Conservation (phyloP, 1,139 yeast genomes). For the Magnusiomyces paraingens region DNA sequence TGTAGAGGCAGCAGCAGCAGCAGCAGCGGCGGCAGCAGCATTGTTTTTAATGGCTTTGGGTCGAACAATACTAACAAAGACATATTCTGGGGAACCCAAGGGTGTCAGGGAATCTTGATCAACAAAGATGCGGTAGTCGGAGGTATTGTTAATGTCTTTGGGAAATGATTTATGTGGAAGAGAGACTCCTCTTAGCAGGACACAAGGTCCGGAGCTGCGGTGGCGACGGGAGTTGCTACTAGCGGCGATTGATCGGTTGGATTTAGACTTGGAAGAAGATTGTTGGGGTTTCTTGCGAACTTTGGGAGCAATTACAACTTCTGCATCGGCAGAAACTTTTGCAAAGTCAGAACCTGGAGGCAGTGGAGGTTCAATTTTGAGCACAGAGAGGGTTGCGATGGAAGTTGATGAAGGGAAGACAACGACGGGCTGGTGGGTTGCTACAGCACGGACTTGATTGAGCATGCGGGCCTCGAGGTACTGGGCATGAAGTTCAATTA, state of each 20-base stretch:
- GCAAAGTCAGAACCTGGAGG: conserved; percentile 39
- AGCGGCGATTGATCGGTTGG: conserved; percentile 24
- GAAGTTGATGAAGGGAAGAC: conserved; percentile 67
- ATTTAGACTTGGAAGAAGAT: conserved; percentile 14
- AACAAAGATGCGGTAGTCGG: conserved; percentile 40
- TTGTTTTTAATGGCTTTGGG: conserved; percentile 22
- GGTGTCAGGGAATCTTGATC: conserved; percentile 36
- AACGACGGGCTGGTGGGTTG: conserved; percentile 52
- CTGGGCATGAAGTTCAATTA: conserved; percentile 76
- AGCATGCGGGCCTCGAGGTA: conserved; percentile 68
- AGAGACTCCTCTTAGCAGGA: conserved; percentile 50
- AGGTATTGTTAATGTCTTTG: conserved; percentile 6
- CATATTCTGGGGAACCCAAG: conserved; percentile 41
- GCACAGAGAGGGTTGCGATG: conserved; percentile 56
- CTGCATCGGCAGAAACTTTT: conserved; percentile 63
- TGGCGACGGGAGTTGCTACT: conserved; percentile 14
- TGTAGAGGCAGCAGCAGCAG: conserved; percentile 29
- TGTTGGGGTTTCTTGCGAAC: conserved; percentile 36
- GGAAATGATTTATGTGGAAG: conserved; percentile 41
- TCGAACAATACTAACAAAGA: conserved; percentile 49
- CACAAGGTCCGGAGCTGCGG: conserved; percentile 32
- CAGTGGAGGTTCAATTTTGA: conserved; percentile 48
- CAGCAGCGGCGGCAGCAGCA: not conserved
- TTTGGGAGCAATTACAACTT: conserved; percentile 80
- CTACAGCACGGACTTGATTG: conserved; percentile 75